Percentiles rank a stretch among this genome's conserved stretches.
phyloP scores from a whole-genome alignment of 306 rosid genomes.

The Cercis canadensis region DNA sequence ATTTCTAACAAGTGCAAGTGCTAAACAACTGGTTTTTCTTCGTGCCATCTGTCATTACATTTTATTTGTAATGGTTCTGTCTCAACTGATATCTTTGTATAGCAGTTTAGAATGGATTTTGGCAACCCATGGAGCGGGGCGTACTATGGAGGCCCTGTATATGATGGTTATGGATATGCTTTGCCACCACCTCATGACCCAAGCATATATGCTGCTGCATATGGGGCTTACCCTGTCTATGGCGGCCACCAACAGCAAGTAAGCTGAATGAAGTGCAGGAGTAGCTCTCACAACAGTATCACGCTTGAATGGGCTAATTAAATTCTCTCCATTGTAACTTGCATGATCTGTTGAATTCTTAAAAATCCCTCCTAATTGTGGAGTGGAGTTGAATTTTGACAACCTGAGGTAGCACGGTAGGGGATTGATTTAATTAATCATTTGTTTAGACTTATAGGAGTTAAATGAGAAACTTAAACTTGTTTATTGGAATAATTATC shows the following conservation, averaged over 20 bases:
- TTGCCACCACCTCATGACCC: slow-evolving; percentile 87
- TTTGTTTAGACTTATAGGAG: slow-evolving; percentile 55
- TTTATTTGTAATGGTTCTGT: too few relatives aligned
- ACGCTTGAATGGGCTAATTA: slow-evolving; percentile 39
- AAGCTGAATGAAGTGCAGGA: slow-evolving; percentile 62
- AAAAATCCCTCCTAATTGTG: slow-evolving; percentile 77
- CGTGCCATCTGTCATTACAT: not conserved
- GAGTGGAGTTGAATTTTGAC: slow-evolving; percentile 91
- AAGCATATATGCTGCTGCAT: slow-evolving; percentile 73
- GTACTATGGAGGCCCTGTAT: slow-evolving; percentile 78
- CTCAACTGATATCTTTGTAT: slow-evolving; percentile 32
- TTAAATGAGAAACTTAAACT: slow-evolving; percentile 45
- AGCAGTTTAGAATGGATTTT: slow-evolving; percentile 71
- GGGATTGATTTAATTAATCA: slow-evolving; percentile 56
- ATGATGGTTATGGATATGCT: slow-evolving; percentile 90
- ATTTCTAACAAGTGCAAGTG: too few relatives aligned
- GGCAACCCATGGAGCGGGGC: slow-evolving; percentile 82
- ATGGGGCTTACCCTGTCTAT: slow-evolving; percentile 84
- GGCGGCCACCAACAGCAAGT: slow-evolving; percentile 97
- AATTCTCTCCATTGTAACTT: slow-evolving; percentile 50
- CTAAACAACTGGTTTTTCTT: not conserved
- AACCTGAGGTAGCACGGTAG: slow-evolving; percentile 59
- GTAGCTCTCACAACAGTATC: slow-evolving; percentile 41
- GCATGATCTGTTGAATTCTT: slow-evolving; percentile 55
- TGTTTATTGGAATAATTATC: slow-evolving; percentile 47